Conservation (phyloP, 768 basidiomycete genomes). For the Rhodosporidiobolus sp. region DNA sequence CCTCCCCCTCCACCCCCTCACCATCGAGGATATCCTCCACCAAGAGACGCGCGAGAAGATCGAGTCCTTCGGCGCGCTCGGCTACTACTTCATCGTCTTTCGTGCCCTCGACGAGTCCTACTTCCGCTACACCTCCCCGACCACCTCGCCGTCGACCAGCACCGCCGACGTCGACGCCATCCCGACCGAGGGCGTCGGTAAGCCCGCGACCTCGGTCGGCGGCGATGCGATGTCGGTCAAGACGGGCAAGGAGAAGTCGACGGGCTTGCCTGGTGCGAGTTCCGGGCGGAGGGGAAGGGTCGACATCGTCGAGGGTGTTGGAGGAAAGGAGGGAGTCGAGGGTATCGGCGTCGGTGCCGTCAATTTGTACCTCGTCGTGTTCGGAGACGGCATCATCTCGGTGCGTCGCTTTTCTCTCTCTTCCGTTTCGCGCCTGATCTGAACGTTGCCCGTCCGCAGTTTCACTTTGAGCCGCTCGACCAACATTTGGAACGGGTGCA, state of each 20-base stretch:
- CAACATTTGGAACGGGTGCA: conserved; percentile 77
- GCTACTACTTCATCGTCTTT: conserved; percentile 88
- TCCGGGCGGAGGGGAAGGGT: conserved; percentile 49
- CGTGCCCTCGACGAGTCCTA: conserved; percentile 67
- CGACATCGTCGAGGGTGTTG: conserved; percentile 53
- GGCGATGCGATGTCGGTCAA: conserved; percentile 24
- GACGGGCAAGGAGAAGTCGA: conserved; percentile 19
- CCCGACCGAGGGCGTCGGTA: background rate
- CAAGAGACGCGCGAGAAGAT: conserved; percentile 89
- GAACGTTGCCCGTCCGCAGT: conserved; percentile 54
- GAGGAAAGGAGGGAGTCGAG: conserved; percentile 54
- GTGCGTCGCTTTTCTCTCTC: conserved; percentile 45
- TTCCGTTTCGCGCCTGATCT: background rate
- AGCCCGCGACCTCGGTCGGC: background rate
- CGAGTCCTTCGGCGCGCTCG: conserved; percentile 75
- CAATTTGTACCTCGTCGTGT: conserved; percentile 84
- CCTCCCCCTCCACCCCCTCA: conserved; percentile 83
- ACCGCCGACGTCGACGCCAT: background rate
- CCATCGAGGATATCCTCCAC: conserved; percentile 86
- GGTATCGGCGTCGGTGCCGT: conserved; percentile 64
- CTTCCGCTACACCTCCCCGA: conserved; percentile 48
- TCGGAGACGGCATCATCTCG: conserved; percentile 72
- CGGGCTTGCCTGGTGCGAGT: conserved; percentile 3
- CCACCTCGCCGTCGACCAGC: conserved; percentile 7
- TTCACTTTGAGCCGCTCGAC: conserved; percentile 85